These are phyloP conservation scores for Phytophthora ohioensis DNA, from an alignment of 352 stramenopile genomes.

Conservation along the genomic window DNA sequence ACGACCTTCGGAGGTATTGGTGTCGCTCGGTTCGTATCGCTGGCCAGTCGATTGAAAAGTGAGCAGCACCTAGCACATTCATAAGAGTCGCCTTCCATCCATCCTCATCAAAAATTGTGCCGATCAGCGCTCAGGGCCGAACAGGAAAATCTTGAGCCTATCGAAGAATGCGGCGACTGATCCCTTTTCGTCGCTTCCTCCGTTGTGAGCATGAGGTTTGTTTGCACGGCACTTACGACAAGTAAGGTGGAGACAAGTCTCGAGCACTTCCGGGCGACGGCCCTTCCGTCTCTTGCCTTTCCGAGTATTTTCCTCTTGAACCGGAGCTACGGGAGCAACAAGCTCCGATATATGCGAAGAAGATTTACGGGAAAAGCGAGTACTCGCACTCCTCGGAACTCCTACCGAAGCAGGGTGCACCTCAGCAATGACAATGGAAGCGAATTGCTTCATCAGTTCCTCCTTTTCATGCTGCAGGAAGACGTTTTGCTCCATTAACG, in stretches of 20 bases:
- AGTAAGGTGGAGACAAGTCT: constrained; percentile 78
- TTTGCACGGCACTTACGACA: constrained; percentile 55
- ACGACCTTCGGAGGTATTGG: constrained; percentile 3
- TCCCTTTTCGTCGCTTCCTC: constrained; percentile 33
- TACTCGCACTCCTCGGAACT: constrained; percentile 20
- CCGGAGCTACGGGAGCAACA: constrained; percentile 9
- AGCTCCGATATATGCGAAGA: constrained; percentile 34
- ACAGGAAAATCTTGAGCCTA: constrained; percentile 51
- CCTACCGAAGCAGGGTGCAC: constrained; percentile 38
- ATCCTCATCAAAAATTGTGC: constrained; percentile 6
- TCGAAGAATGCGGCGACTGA: constrained; percentile 48
- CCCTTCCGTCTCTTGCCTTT: constrained; percentile 40
- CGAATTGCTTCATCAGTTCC: constrained; percentile 47
- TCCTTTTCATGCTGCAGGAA: constrained; percentile 78
- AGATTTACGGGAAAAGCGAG: constrained; percentile 42
- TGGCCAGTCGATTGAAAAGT: constrained; percentile 33
- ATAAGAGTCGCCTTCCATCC: constrained; percentile 29
- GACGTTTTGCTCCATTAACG: constrained; percentile 69
- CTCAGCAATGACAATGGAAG: constrained; percentile 40
- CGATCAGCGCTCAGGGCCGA: constrained; percentile 30
- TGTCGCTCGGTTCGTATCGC: constrained; percentile 26
- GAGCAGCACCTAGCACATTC: constrained; percentile 8
- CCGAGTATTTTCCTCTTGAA: constrained; percentile 21
- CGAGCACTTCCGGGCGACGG: constrained; percentile 65
- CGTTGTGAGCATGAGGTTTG: constrained; percentile 32